Evolutionary conservation across 495 filamentous ascomycete genomes (phyloP), one percentile per base, ranked within the genome.

Genomic region (Monascus purpureus): DNA sequence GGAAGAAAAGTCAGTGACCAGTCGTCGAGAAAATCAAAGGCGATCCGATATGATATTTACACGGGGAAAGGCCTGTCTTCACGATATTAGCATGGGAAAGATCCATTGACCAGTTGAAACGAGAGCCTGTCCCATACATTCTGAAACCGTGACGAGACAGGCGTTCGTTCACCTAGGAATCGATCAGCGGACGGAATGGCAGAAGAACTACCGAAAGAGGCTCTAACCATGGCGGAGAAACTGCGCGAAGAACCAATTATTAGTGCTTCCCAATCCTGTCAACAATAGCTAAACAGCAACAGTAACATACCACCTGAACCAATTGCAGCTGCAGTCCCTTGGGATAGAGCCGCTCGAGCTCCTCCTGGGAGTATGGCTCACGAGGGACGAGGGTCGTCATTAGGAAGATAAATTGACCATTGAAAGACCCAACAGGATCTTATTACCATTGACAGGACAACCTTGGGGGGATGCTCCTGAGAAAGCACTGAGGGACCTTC

Each of bases 271-370:
- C 11, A 6, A 20, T 17, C 4, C 7, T 37, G 23, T n/a, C 19
- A 31, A 9, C 30, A n/a, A n/a, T n/a, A n/a, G n/a, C n/a, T n/a
- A n/a, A n/a, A n/a, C n/a, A n/a, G n/a, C n/a, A n/a, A n/a, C n/a
- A n/a, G n/a, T n/a, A n/a, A 63, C 70, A 40, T 60, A 80, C 73
- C 38, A 97, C 66, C 53, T 97, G 90, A 8, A 97, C 90, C 24
- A 83, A 65, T 49, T 87, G 80, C 13, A 97, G 75, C 52, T 92
- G 68, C 30, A 97, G 62, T 11, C 61, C 61, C 25, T 70, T 47
- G 0, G 90, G 90, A 62, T 95, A 97, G 28, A 97, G 77, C 41
- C 63, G 58, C 22, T 61, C 55, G 13, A 97, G 73, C 68, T 97
- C 92, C 33, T 81, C 77, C 32, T 72, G 57, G 25, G 75, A 74